Evolutionary conservation across 1,284 basidiomycete genomes (phyloP), one percentile per base, ranked within the genome.

Genomic region (Pulveroboletus sp.): DNA sequence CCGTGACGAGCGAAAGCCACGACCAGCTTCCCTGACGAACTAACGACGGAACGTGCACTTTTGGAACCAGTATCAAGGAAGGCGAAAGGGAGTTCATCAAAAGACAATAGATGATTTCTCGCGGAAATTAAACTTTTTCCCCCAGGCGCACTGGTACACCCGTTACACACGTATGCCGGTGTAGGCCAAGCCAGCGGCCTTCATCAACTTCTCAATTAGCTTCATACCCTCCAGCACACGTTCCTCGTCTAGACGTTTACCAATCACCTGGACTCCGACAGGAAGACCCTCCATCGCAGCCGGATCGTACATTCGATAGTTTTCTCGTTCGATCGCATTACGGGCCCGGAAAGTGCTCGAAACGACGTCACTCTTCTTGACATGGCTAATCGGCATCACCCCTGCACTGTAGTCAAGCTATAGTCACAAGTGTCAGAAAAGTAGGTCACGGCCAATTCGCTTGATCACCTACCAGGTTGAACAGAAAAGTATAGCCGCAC

Each of bases 191-290:
- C 70, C 70, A 6, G 61, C 63, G 8, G 24, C 55, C 24, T 52
- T 58, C 63, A 74, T 59, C 7, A 68, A 29, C 24, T 45, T 55
- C 38, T 76, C 65, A 4, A 81, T 70, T 39, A 79, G 55, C 58
- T 77, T 79, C 80, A 79, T 80, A 2, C 72, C 80, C 60, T 74
- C 80, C 57, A 80, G 59, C 18, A 80, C 78, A 28, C 81, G 82
- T 72, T 90, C 87, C 57, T 90, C 88, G 57, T 88, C 81, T 45
- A 81, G 79, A 17, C 78, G 75, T 49, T 75, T 74, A 0, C 83
- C 83, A 4, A 86, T 79, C 5, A 89, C 68, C 70, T 89, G 86
- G 31, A 90, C 76, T 0, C 84, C 87, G 0, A 90, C 77, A 0
- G 88, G 87, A 40, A 90, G 73, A 0, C 86, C 86, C 20, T 80